Evolutionary conservation across 306 rosid species (phyloP).

Genomic region (Vigna trinervia): DNA sequence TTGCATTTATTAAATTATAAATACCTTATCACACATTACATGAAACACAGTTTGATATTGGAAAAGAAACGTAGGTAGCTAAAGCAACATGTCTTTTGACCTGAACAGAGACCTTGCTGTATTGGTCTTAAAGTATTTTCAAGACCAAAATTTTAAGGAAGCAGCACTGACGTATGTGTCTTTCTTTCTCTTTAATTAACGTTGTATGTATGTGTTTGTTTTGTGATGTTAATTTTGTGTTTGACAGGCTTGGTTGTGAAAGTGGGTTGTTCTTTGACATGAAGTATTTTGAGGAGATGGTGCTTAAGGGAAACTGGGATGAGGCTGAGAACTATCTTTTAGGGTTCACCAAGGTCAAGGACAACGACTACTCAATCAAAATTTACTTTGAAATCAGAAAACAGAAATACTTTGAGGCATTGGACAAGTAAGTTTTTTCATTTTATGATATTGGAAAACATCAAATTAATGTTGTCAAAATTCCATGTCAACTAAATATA

Average conservation of each 20-base stretch:
- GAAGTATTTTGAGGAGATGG: constrained; percentile 47
- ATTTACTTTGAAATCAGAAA: constrained; percentile 55
- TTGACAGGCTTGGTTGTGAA: neutral
- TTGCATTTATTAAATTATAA: too few species aligned
- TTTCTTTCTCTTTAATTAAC: neutral
- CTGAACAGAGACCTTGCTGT: constrained; percentile 33
- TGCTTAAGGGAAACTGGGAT: constrained; percentile 52
- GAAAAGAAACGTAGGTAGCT: neutral
- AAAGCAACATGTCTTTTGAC: neutral
- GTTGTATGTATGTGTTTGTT: neutral
- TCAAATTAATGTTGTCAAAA: too few species aligned
- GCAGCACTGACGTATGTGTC: neutral
- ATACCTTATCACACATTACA: too few species aligned
- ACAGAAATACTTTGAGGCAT: constrained; percentile 56
- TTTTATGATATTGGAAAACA: neutral
- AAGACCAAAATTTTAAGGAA: neutral
- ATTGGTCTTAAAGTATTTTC: constrained; percentile 29
- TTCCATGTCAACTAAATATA: too few species aligned
- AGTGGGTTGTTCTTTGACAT: constrained; percentile 48
- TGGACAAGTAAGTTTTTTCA: constrained; percentile 48
- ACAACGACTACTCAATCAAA: constrained; percentile 46
- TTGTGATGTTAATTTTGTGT: neutral
- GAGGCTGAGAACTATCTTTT: constrained; percentile 53
- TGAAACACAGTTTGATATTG: neutral
- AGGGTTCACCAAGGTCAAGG: constrained; percentile 24